phyloP scores from a whole-genome alignment of 495 filamentous ascomycete species.

The Pseudevernia furfuracea region DNA sequence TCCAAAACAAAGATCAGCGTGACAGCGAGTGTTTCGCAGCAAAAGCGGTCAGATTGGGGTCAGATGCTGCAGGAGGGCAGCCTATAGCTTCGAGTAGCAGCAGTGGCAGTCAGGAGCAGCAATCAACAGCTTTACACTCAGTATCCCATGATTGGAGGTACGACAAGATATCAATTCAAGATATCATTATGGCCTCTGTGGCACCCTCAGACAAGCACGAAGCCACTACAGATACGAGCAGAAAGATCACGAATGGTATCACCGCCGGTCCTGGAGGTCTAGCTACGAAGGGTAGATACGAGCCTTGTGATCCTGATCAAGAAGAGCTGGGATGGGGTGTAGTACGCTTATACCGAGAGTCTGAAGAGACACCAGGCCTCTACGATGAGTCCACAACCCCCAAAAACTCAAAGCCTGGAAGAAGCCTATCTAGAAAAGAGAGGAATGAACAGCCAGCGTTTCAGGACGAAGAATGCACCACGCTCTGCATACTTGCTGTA shows the following conservation, averaged over 20 bases:
- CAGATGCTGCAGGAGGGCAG: background rate
- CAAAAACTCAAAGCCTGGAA: constrained; percentile 16
- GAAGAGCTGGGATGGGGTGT: constrained; percentile 87
- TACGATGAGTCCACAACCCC: constrained; percentile 27
- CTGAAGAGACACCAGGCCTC: constrained; percentile 59
- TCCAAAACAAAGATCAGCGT: background rate
- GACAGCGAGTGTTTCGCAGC: background rate
- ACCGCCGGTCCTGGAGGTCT: constrained; percentile 46
- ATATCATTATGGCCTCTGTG: constrained; percentile 54
- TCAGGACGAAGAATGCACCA: constrained; percentile 66
- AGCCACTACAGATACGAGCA: constrained; percentile 20
- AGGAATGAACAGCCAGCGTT: constrained; percentile 25
- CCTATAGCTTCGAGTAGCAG: background rate
- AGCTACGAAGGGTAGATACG: constrained; percentile 69
- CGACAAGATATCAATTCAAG: constrained; percentile 54
- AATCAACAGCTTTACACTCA: constrained; percentile 17
- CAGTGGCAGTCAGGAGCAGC: background rate
- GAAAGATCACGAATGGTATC: constrained; percentile 42
- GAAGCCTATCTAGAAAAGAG: constrained; percentile 13
- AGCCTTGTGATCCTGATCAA: constrained; percentile 65
- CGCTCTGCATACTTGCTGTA: constrained; percentile 87
- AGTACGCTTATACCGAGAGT: constrained; percentile 88
- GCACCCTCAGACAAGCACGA: constrained; percentile 22
- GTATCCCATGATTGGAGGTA: constrained; percentile 53
- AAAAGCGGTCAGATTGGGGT: background rate